A percentile compares a stretch with the other conserved stretches of the same genome.
phyloP scores from a whole-genome alignment of 192 early-diverging fungal species.

The Backusella macrospora region DNA sequence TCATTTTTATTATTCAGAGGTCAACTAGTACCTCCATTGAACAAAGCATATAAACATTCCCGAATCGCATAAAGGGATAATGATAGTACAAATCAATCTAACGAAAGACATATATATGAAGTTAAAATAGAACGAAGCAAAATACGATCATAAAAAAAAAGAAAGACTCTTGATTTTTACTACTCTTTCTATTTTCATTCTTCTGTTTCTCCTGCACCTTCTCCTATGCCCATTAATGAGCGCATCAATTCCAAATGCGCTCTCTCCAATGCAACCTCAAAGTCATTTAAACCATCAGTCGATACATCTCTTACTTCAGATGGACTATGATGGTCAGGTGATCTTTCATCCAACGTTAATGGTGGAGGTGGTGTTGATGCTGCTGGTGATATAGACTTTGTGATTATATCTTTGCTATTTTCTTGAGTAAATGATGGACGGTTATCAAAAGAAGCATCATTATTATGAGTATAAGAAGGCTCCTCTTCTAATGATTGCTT shows the following conservation, averaged over 20 bases:
- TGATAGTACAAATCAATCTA: no score
- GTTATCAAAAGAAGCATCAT: background rate
- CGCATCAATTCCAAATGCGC: slow-evolving; percentile 8
- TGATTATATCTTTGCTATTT: background rate
- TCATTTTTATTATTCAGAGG: no score
- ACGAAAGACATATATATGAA: no score
- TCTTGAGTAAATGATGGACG: background rate
- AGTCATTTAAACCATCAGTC: background rate
- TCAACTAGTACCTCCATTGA: no score
- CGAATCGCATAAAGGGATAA: no score
- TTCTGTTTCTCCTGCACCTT: background rate
- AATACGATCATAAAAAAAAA: no score
- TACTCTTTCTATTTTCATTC: no score
- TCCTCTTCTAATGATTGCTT: background rate
- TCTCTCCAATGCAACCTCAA: background rate
- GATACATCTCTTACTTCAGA: background rate
- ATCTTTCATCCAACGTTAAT: background rate
- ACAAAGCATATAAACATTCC: no score
- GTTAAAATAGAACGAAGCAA: no score
- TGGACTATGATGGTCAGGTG: background rate
- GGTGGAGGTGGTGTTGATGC: background rate
- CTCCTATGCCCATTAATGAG: background rate
- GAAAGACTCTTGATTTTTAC: no score
- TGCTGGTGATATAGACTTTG: no score
- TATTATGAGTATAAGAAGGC: background rate